Conservation (phyloP, 2,329 filamentous ascomycete species). For the Colletotrichum euphorbiae region DNA sequence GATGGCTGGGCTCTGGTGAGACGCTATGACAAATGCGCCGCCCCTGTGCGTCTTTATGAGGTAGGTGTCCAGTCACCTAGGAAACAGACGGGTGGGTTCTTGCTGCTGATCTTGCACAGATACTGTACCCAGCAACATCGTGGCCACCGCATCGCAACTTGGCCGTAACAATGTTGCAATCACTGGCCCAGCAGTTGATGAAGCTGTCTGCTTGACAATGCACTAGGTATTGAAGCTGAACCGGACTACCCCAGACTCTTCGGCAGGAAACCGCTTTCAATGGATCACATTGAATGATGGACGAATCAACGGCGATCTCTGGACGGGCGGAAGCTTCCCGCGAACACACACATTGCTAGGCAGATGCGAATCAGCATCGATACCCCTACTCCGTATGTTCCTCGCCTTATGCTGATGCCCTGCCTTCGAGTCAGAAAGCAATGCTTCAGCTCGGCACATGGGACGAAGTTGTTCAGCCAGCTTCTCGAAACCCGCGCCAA, state of each 20-base stretch:
- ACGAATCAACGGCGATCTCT: not conserved
- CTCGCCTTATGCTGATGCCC: constrained; percentile 3
- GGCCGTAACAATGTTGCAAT: constrained; percentile 3
- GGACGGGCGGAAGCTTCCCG: constrained; percentile 16
- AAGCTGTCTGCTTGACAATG: not conserved
- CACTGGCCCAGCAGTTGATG: not conserved
- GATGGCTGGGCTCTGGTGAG: not conserved
- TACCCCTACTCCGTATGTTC: not conserved
- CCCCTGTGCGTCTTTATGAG: constrained; percentile 5
- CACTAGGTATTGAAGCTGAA: constrained; percentile 5
- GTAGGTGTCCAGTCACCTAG: constrained; percentile 17
- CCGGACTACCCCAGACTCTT: constrained; percentile 13
- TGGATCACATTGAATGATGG: not conserved
- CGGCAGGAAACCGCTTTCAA: not conserved
- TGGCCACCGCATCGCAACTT: constrained; percentile 9
- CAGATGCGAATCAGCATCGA: not conserved
- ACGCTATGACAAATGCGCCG: constrained; percentile 28
- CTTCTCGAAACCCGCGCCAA: not conserved
- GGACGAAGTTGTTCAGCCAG: constrained; percentile 5
- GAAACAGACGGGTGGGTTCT: constrained; percentile 19
- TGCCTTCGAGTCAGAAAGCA: constrained; percentile 25
- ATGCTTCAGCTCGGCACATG: constrained; percentile 17
- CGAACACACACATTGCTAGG: not conserved
- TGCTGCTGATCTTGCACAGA: constrained; percentile 8
- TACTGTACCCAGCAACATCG: constrained; percentile 7